Evolutionary conservation across 2,329 filamentous ascomycete species (phyloP).

Genomic region (Tolypocladium amazonense): DNA sequence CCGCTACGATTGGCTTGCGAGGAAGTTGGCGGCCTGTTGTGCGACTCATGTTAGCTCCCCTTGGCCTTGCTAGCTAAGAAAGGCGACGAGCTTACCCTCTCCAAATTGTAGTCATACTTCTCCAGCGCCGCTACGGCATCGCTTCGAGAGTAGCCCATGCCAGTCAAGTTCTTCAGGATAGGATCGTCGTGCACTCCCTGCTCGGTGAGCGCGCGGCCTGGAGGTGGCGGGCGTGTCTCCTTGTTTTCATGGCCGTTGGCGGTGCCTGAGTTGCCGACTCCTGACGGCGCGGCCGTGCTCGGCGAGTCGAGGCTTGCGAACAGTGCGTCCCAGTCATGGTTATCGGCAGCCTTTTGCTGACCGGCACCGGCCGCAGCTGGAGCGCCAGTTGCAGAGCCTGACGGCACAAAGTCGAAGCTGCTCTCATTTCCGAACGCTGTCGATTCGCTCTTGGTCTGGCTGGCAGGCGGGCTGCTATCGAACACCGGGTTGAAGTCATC

Average conservation of each 20-base stretch:
- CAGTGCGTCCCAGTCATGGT: conserved; percentile 89
- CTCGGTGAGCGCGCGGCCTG: conserved; percentile 59
- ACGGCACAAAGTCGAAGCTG: conserved; percentile 47
- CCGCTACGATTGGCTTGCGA: conserved; percentile 41
- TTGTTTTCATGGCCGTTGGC: conserved; percentile 5
- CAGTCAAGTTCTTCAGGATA: conserved; percentile 77
- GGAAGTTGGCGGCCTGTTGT: conserved; percentile 39
- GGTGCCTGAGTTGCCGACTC: conserved; percentile 1
- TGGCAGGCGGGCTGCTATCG: conserved; percentile 54
- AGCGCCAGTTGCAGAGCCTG: conserved; percentile 18
- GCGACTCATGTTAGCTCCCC: conserved; percentile 7
- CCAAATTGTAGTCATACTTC: conserved; percentile 92
- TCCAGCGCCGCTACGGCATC: conserved; percentile 74
- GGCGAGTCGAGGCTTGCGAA: conserved; percentile 69
- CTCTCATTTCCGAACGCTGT: conserved; percentile 42
- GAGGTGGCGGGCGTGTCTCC: conserved; percentile 15
- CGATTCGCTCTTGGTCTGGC: conserved; percentile 42
- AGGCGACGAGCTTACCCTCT: conserved; percentile 57
- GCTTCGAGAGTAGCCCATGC: conserved; percentile 74
- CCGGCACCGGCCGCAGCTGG: conserved; percentile 28
- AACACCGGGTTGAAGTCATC: conserved; percentile 78
- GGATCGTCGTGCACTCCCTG: conserved; percentile 81
- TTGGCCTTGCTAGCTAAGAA: not conserved
- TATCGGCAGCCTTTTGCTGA: conserved; percentile 30
- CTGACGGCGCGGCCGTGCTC: conserved; percentile 16